Percentiles rank a stretch among this genome's conserved stretches.
Evolutionary conservation across 2,329 filamentous ascomycete species (phyloP).

Genomic region (Hypomyces rosellus): DNA sequence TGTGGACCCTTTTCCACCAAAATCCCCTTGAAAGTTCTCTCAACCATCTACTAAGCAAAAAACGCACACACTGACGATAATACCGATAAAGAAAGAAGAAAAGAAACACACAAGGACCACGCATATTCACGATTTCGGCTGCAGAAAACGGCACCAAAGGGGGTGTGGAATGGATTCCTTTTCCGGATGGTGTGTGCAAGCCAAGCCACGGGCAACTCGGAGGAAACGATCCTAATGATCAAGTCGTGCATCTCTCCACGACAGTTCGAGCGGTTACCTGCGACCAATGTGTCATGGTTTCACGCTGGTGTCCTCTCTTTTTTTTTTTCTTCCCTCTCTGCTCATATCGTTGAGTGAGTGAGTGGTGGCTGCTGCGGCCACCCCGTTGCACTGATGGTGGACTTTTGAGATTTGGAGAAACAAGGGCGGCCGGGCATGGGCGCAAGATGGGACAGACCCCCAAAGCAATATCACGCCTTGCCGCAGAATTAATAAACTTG

Average conservation of each 20-base stretch:
- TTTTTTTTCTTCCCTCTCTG: too few relatives aligned
- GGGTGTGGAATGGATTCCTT: not conserved
- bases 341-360: not conserved
- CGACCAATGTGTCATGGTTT: not conserved
- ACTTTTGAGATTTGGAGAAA: not conserved
- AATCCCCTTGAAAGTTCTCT: too few relatives aligned
- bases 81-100: not conserved
- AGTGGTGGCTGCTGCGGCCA: conserved; percentile 10
- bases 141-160: not conserved
- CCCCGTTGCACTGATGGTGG: conserved; percentile 1
- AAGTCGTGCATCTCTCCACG: not conserved
- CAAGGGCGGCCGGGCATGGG: too few relatives aligned
- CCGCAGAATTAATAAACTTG: too few relatives aligned
- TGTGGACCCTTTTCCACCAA: too few relatives aligned
- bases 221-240: not conserved
- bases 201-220: not conserved
- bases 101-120: not conserved
- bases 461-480: too few relatives aligned
- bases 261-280: too few relatives aligned
- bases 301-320: too few relatives aligned
- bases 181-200: not conserved
- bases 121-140: not conserved
- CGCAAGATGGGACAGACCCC: too few relatives aligned
- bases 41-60: not conserved
- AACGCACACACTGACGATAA: not conserved